phyloP scores from a whole-genome alignment of 1,139 yeast genomes.

The Lodderomyces pseudojiufengensis region DNA sequence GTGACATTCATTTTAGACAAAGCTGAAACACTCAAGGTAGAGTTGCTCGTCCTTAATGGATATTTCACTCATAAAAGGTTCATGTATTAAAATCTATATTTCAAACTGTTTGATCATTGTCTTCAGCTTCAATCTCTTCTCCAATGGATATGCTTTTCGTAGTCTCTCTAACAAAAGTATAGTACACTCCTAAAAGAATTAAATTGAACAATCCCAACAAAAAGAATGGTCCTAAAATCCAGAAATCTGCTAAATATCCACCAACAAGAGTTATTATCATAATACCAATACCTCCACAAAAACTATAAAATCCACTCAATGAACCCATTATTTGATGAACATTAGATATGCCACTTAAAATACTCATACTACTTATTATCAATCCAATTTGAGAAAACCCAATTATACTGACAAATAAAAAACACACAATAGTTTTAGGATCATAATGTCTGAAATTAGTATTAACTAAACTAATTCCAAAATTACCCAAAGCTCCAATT shows the following conservation, averaged over 20 bases:
- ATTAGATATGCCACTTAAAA: constrained; percentile 29
- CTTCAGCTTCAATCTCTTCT: too few relatives aligned
- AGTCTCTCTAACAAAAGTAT: background rate
- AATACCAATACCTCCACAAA: constrained; percentile 70
- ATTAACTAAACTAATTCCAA: constrained; percentile 24
- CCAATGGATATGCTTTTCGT: too few relatives aligned
- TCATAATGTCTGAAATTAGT: constrained; percentile 21
- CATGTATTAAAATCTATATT: too few relatives aligned
- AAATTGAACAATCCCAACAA: constrained; percentile 46
- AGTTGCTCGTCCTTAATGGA: too few relatives aligned
- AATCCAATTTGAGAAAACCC: constrained; percentile 54
- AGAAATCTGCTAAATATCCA: constrained; percentile 55
- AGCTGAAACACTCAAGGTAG: too few relatives aligned
- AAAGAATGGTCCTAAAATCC: constrained; percentile 59
- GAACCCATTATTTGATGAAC: constrained; percentile 48
- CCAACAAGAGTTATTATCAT: constrained; percentile 57
- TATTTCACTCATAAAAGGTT: too few relatives aligned
- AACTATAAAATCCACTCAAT: constrained; percentile 63
- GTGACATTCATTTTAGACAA: too few relatives aligned
- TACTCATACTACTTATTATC: constrained; percentile 49
- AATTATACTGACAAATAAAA: constrained; percentile 30
- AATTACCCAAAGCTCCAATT: constrained; percentile 40
- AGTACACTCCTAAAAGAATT: constrained; percentile 7
- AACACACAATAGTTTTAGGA: constrained; percentile 33
- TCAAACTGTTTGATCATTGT: too few relatives aligned